Evolutionary conservation across 2,329 filamentous ascomycete genomes (phyloP), one percentile per base, ranked within the genome.

Genomic region (Coniochaeta pulveracea): DNA sequence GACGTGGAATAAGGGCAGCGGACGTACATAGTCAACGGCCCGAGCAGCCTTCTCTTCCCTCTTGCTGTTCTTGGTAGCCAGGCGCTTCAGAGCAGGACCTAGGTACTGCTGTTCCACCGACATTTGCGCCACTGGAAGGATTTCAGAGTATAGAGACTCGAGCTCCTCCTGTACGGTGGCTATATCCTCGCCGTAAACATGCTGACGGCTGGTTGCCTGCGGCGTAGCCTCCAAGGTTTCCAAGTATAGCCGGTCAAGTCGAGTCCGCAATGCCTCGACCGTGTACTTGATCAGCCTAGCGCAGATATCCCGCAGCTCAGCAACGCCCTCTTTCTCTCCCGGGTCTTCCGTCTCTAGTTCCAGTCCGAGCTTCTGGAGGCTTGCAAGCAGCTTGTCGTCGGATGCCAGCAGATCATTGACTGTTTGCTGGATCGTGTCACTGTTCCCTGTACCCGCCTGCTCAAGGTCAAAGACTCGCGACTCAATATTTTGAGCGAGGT

Each of bases 61-160:
- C 23, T 63, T 56, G 1, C 60, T 58, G 32, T 60, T 63, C 35
- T 55, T 61, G 3, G 57, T 51, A 6, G 63, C 53, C 4, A 67
- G 48, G 1, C 60, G 55, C 35, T 56, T 54, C 5, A 72, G 54
- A 2, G 78, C 72, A 0, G 79, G 78, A 38, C 73, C 67, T 5
- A 80, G 60, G 42, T 77, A 68, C 47, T 81, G 74, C 43, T 80
- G 71, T 42, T 83, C 76, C 1, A 77, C 64, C 0, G 78, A 73
- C 72, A 85, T 84, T 40, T 80, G 72, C 6, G 77, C 71, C 2
- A 85, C 74, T 0, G 78, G 72, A 1, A 79, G 57, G 25, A 85
- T 76, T 47, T 85, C 80, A 0, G 75, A 61, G 43, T 80, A 78
- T 3, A 85, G 58, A 4, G 76, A 80, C 42, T 82, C 76, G 1